Conservation (phyloP, 192 early-diverging fungal genomes). For the Powellomyces hirtus region DNA sequence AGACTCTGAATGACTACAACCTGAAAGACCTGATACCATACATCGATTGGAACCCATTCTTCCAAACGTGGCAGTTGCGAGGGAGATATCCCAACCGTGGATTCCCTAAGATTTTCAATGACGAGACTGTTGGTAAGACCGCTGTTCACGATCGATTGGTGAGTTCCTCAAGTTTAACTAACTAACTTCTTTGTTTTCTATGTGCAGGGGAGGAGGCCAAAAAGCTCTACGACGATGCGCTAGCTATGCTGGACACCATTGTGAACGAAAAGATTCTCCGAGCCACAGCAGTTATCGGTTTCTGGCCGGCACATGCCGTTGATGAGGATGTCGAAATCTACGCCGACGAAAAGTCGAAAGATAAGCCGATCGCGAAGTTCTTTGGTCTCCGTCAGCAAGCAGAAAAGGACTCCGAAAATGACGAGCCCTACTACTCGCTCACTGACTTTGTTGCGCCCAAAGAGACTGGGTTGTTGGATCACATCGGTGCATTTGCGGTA, state of each 20-base stretch:
- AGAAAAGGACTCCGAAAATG: constrained; percentile 77
- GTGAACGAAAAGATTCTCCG: constrained; percentile 69
- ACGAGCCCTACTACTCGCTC: constrained; percentile 83
- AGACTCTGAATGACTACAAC: constrained; percentile 69
- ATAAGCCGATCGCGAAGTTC: constrained; percentile 60
- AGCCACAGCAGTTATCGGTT: constrained; percentile 78
- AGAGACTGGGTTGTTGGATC: constrained; percentile 70
- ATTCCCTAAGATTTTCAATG: constrained; percentile 96
- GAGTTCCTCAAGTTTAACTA: no score
- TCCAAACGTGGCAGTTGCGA: constrained; percentile 96
- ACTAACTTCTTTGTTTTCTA: no score
- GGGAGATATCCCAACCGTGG: constrained; percentile 97
- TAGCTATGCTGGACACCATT: constrained; percentile 76
- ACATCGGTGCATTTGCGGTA: constrained; percentile 89
- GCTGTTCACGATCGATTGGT: no score
- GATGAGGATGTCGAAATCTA: constrained; percentile 92
- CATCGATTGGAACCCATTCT: constrained; percentile 99
- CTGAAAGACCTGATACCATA: constrained; percentile 73
- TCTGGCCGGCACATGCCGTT: constrained; percentile 83
- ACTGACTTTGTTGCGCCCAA: constrained; percentile 92
- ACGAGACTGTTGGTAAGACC: constrained; percentile 75
- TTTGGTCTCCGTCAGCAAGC: constrained; percentile 87
- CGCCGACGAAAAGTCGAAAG: constrained; percentile 55
- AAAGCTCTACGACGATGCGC: constrained; percentile 84
- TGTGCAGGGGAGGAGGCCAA: constrained; percentile 74